phyloP scores from a whole-genome alignment of 306 rosid genomes.

The Alnus rubra region DNA sequence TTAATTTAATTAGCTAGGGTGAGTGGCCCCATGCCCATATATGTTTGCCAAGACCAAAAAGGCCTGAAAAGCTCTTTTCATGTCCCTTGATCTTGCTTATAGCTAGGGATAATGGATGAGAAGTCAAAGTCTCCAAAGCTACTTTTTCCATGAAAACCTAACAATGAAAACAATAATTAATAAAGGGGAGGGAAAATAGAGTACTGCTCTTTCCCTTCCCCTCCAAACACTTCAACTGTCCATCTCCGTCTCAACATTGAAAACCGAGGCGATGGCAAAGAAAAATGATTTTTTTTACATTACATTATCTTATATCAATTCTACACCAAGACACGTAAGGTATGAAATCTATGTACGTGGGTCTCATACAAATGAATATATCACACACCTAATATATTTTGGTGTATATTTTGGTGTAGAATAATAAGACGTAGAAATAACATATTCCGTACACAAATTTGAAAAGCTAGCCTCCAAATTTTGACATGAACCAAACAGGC shows the following conservation, averaged over 20 bases:
- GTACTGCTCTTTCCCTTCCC: neutral
- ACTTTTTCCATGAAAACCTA: slow-evolving; percentile 28
- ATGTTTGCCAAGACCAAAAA: slow-evolving; percentile 17
- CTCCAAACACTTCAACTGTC: neutral
- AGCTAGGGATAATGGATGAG: neutral
- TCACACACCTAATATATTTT: no score
- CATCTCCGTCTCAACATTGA: neutral
- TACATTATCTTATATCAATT: no score
- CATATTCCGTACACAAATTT: no score
- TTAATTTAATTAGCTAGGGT: neutral
- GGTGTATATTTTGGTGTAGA: no score
- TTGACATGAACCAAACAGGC: slow-evolving; percentile 14
- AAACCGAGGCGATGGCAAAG: neutral
- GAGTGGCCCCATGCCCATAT: slow-evolving; percentile 14
- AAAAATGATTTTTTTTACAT: no score
- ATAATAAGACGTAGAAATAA: no score
- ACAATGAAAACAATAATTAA: slow-evolving; percentile 3
- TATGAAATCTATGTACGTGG: no score
- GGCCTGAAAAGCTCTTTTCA: slow-evolving; percentile 8
- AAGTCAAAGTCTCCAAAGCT: slow-evolving; percentile 28
- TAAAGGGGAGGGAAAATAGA: neutral
- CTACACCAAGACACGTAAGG: no score
- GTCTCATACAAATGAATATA: no score
- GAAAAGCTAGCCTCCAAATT: neutral
- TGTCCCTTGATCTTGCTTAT: slow-evolving; percentile 10